These are phyloP conservation scores for Paulownia fortunei DNA, from an alignment of 257 asterid genomes.

Conservation along the genomic window DNA sequence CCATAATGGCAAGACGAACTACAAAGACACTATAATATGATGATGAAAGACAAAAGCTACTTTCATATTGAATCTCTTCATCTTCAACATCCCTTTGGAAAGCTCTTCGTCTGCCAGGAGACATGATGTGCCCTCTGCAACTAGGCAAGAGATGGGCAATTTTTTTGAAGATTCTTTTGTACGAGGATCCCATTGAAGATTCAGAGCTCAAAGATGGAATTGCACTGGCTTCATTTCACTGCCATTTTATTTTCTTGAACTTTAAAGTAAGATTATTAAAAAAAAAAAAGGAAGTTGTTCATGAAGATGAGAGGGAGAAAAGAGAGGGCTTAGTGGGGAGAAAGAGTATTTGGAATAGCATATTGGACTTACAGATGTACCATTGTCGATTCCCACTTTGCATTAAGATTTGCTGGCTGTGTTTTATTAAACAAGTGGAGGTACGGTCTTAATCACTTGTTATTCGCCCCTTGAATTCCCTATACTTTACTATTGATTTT, in stretches of 20 bases:
- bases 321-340: too few relatives aligned
- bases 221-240: slow-evolving; percentile 8
- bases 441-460: too few relatives aligned
- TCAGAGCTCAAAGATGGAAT: slow-evolving; percentile 28
- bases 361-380: too few relatives aligned
- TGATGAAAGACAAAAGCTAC: slow-evolving; percentile 64
- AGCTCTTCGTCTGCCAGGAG: slow-evolving; percentile 43
- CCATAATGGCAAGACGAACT: slow-evolving; percentile 99
- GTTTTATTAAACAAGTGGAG: too few relatives aligned
- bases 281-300: too few relatives aligned
- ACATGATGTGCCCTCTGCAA: slow-evolving; percentile 33
- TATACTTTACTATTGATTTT: too few relatives aligned
- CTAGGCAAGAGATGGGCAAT: slow-evolving; percentile 39
- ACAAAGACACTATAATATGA: slow-evolving; percentile 83
- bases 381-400: too few relatives aligned
- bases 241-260: slow-evolving; percentile 28
- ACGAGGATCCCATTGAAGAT: slow-evolving; percentile 41
- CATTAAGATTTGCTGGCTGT: too few relatives aligned
- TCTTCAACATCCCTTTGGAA: slow-evolving; percentile 65
- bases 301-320: too few relatives aligned
- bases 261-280: too few relatives aligned
- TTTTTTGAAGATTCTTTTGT: slow-evolving; percentile 24
- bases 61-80: slow-evolving; percentile 64
- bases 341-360: too few relatives aligned
- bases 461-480: too few relatives aligned